phyloP scores from a whole-genome alignment of 108 stramenopile species.

The Nitzschia putrida region DNA sequence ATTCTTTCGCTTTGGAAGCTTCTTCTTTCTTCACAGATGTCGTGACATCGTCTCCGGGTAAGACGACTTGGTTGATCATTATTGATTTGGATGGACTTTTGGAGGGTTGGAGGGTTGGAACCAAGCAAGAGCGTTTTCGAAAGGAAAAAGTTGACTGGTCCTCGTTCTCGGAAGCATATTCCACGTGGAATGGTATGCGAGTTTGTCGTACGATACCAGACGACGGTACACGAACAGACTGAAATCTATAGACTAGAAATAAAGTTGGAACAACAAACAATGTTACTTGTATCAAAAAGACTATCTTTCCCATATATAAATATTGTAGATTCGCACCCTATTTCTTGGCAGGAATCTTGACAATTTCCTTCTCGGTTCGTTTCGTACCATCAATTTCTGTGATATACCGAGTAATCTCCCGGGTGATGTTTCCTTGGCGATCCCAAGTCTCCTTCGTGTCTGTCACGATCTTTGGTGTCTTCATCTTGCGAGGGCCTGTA shows the following conservation, averaged over 20 bases:
- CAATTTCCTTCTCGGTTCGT: slow-evolving; percentile 32
- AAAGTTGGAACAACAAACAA: too few relatives aligned
- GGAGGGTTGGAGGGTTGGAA: too few relatives aligned
- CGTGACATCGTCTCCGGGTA: slow-evolving; percentile 63
- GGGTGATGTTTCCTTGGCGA: slow-evolving; percentile 36
- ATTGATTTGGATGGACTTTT: too few relatives aligned
- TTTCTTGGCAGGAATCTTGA: slow-evolving; percentile 33
- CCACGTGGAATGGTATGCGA: too few relatives aligned
- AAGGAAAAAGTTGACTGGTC: too few relatives aligned
- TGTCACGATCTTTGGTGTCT: slow-evolving; percentile 38
- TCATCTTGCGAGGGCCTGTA: slow-evolving; percentile 25
- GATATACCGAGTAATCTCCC: slow-evolving; percentile 37
- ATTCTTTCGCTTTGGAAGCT: neutral
- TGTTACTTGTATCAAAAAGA: too few relatives aligned
- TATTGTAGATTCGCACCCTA: neutral
- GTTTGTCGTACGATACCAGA: too few relatives aligned
- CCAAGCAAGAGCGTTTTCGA: too few relatives aligned
- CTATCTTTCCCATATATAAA: too few relatives aligned
- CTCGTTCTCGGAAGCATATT: too few relatives aligned
- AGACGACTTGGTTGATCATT: slow-evolving; percentile 17
- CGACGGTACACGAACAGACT: too few relatives aligned
- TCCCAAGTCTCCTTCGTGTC: slow-evolving; percentile 44
- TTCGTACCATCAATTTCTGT: slow-evolving; percentile 42
- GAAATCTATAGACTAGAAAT: too few relatives aligned
- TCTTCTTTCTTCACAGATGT: slow-evolving; percentile 7